Percentiles rank a stretch among this genome's conserved stretches.
phyloP scores from a whole-genome alignment of 169 alveolate species.

The Perkinsus marinus region DNA sequence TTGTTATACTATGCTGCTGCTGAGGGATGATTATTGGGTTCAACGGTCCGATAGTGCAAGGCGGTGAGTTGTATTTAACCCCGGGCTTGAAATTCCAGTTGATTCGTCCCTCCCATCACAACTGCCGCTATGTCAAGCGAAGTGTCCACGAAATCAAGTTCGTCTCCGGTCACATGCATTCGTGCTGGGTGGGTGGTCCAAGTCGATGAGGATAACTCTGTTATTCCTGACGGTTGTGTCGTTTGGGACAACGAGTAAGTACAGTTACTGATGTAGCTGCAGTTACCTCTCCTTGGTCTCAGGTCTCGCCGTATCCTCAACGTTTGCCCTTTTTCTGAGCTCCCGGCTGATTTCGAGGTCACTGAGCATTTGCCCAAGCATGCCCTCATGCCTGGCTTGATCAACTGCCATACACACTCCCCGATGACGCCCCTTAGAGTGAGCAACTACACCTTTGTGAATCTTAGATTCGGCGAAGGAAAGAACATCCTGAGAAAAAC shows the following conservation, averaged over 20 bases:
- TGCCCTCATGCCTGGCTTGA: background rate
- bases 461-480: too few relatives aligned
- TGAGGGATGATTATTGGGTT: too few relatives aligned
- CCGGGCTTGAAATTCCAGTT: too few relatives aligned
- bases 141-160: background rate
- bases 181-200: background rate
- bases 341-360: background rate
- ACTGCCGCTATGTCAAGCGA: background rate
- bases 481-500: too few relatives aligned
- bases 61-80: too few relatives aligned
- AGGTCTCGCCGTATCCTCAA: background rate
- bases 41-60: too few relatives aligned
- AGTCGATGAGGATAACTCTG: background rate
- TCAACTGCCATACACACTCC: conserved; percentile 13
- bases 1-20: too few relatives aligned
- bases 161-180: background rate
- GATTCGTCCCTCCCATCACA: too few relatives aligned
- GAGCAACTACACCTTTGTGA: background rate
- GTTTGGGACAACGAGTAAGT: background rate
- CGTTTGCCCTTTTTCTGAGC: background rate
- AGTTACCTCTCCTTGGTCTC: background rate
- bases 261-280: background rate
- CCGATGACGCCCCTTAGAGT: background rate
- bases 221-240: background rate
- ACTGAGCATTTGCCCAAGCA: background rate